Evolutionary conservation across 192 early-diverging fungal genomes (phyloP).

Genomic region (Piromyces sp.): DNA sequence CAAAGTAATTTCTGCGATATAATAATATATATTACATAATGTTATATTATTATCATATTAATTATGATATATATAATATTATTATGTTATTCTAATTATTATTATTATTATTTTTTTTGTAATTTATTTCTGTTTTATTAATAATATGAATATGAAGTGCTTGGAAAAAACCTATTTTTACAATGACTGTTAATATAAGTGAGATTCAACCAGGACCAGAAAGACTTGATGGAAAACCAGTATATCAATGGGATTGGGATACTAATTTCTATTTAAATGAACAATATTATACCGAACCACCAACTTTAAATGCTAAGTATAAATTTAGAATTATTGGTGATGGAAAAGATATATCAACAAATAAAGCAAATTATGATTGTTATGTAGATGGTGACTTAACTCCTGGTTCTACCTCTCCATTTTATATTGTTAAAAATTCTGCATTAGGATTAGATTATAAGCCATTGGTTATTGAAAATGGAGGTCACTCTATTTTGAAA

Average conservation of each 20-base stretch:
- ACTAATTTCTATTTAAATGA: not conserved
- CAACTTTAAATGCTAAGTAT: not conserved
- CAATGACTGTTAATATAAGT: not conserved
- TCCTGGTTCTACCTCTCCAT: not conserved
- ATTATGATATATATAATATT: too few relatives aligned
- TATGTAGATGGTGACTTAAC: not conserved
- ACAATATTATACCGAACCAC: not conserved
- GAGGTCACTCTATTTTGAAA: not conserved
- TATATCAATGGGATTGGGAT: not conserved
- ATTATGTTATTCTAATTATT: too few relatives aligned
- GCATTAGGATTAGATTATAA: not conserved
- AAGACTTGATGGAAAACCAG: not conserved
- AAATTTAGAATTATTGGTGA: not conserved
- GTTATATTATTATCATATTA: too few relatives aligned
- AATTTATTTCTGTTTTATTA: not conserved
- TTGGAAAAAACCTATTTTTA: not conserved
- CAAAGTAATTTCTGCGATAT: too few relatives aligned
- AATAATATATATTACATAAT: too few relatives aligned
- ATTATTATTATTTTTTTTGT: too few relatives aligned
- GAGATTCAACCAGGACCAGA: not conserved
- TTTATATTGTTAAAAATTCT: not conserved
- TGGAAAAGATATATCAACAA: not conserved
- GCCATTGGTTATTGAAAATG: not conserved
- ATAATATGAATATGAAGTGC: not conserved
- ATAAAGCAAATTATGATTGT: not conserved